Evolutionary conservation across 2,329 filamentous ascomycete genomes (phyloP), one percentile per base, ranked within the genome.

Genomic region (Corynespora cassiicola): DNA sequence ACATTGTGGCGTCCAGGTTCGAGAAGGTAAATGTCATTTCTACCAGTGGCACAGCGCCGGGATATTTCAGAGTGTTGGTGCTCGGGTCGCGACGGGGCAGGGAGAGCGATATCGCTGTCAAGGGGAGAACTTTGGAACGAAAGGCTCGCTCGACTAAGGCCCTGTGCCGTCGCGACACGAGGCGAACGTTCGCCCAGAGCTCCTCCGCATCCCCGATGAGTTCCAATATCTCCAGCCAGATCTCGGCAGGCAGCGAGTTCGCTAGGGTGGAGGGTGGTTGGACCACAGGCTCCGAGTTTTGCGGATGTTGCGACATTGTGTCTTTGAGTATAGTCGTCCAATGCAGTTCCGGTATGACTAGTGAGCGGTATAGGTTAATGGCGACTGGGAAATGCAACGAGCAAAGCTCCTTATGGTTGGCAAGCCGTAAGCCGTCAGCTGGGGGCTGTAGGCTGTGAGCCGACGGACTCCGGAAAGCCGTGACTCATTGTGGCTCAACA

Each of bases 211-310:
- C 45, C 24, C 7, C 20, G 27, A 16, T 23, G 12, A 43, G 11
- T 25, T 50, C 50, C 5, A 58, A 28, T 22, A 56, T 44, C 10
- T 52, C 37, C 10, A 56, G 34, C 52, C 48, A 58, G 30, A 56
- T 24, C 26, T 58, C 55, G 3, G 35, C 31, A 5, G 51, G 49
- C 3, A 56, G 28, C 12, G 10, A 8, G 7, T n/a, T n/a, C n/a
- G n/a, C n/a, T n/a, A n/a, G n/a, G n/a, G n/a, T n/a, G n/a, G n/a
- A n/a, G n/a, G n/a, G n/a, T n/a, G n/a, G n/a, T n/a, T n/a, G n/a
- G n/a, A n/a, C n/a, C n/a, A n/a, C n/a, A n/a, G n/a, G n/a, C n/a
- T n/a, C n/a, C n/a, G n/a, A n/a, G n/a, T n/a, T n/a, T n/a, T n/a
- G n/a, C n/a, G n/a, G n/a, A n/a, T n/a, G n/a, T n/a, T n/a, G n/a